These are phyloP conservation scores for Neoconidiobolus thromboides DNA, from an alignment of 371 early-diverging fungal genomes.

Conservation along the genomic window DNA sequence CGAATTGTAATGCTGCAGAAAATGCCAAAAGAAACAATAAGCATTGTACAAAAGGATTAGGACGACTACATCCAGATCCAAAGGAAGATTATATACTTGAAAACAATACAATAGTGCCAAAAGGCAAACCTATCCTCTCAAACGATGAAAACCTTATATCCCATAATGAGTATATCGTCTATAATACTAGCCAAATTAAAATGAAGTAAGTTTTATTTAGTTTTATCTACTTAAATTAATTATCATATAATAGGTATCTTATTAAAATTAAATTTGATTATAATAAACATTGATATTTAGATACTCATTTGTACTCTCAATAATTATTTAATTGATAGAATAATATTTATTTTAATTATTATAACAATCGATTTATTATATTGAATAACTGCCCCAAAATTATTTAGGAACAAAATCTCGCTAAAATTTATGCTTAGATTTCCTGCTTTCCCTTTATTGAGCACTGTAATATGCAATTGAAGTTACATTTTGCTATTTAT, in stretches of 20 bases:
- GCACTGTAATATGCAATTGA: too few species aligned
- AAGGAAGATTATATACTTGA: slow-evolving; percentile 3
- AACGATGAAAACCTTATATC: background rate
- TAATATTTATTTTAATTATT: too few species aligned
- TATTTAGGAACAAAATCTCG: too few species aligned
- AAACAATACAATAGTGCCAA: slow-evolving; percentile 8
- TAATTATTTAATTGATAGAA: too few species aligned
- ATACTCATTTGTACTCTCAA: too few species aligned
- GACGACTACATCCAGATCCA: slow-evolving; percentile 22
- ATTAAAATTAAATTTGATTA: background rate
- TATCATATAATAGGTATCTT: background rate
- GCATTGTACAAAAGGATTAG: slow-evolving; percentile 33
- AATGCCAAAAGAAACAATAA: slow-evolving; percentile 14
- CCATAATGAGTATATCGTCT: slow-evolving; percentile 36
- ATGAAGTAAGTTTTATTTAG: slow-evolving; percentile 18
- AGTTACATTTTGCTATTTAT: too few species aligned
- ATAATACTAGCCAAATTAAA: slow-evolving; percentile 24
- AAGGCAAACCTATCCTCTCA: background rate
- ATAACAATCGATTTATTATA: too few species aligned
- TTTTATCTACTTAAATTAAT: background rate
- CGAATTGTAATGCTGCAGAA: slow-evolving; percentile 30
- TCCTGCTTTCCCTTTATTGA: too few species aligned
- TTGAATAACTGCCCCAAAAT: too few species aligned
- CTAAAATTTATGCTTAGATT: too few species aligned
- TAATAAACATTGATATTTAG: too few species aligned